Evolutionary conservation across 1,284 basidiomycete species (phyloP), one percentile per base, ranked within the genome.

Genomic region (Pterula multifida): DNA sequence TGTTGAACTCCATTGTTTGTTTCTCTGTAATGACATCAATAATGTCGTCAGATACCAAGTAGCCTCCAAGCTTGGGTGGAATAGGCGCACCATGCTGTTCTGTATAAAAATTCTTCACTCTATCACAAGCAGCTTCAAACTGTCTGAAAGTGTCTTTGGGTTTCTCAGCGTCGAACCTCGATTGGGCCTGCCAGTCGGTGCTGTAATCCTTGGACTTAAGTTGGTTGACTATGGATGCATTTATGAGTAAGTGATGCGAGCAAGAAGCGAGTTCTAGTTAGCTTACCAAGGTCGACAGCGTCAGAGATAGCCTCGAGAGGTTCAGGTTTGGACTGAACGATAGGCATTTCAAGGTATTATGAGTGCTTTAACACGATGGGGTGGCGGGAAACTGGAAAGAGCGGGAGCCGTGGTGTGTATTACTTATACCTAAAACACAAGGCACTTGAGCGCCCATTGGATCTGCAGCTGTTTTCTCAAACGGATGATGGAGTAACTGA

Each of bases 1-100:
- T 71, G 63, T 94, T 93, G 72, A 80, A 93, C 22, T 74, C 85
- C 11, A 92, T 75, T 0, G 90, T 93, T 66, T 95, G 91, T 61
- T 93, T 94, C 59, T 81, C 85, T 88, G 62, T 49, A 26, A 42
- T 25, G 21, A 19, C 11, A 36, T 12, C 47, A 15, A 25, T n/a
- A n/a, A n/a, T 19, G 24, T 24, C 12, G 21, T 28, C 32, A 49
- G 6, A 6, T 32, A 32, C 15, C 15, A 6, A 32, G 6, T 6
- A 15, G 28, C 28, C 15, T 32, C 15, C 54, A 47, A 15, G 32
- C 49, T 26, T 42, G 19, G 45, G 21, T 3, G 17, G 35, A 48
- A 11, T 25, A 6, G 42, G 58, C 72, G 13, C 44, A 84, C 84
- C 78, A 61, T 94, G 90, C 63, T 94, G 90, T 62, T 91, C 90